Conservation (phyloP, 805 yeast species). For the Hanseniaspora osmophila region DNA sequence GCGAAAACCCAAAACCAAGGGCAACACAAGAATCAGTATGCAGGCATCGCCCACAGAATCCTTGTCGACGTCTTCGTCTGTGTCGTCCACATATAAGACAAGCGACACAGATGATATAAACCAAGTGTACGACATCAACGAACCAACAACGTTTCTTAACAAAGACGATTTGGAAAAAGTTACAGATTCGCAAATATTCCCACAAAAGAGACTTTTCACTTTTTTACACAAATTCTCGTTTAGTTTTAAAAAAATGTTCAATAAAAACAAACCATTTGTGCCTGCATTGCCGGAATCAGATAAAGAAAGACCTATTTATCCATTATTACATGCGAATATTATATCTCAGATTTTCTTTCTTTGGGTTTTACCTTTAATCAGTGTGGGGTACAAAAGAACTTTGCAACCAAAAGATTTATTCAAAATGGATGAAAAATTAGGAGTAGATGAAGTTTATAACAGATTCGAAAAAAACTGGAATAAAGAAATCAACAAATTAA, state of each 20-base stretch:
- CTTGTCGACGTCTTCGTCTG: too few relatives aligned
- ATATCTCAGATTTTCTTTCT: constrained; percentile 25
- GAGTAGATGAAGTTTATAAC: constrained; percentile 10
- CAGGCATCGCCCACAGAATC: too few relatives aligned
- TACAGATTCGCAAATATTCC: constrained; percentile 20
- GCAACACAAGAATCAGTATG: too few relatives aligned
- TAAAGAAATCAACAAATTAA: constrained; percentile 20
- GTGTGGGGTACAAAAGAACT: constrained; percentile 40
- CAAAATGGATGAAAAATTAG: constrained; percentile 18
- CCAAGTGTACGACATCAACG: not conserved
- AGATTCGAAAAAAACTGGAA: constrained; percentile 16
- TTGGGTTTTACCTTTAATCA: constrained; percentile 40
- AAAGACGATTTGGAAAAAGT: constrained; percentile 23
- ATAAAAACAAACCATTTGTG: constrained; percentile 19
- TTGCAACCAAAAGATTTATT: constrained; percentile 35
- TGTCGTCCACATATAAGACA: too few relatives aligned
- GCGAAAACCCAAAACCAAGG: too few relatives aligned
- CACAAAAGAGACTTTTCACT: constrained; percentile 37
- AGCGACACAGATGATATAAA: too few relatives aligned
- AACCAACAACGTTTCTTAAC: constrained; percentile 13
- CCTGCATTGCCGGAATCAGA: constrained; percentile 34
- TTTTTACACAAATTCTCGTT: constrained; percentile 26
- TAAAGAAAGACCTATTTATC: constrained; percentile 38
- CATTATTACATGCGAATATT: constrained; percentile 29
- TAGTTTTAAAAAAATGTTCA: constrained; percentile 8